A percentile compares a stretch with the other conserved stretches of the same genome.
Conservation (phyloP, 1,284 basidiomycete genomes). For the Chondrostereum purpureum region DNA sequence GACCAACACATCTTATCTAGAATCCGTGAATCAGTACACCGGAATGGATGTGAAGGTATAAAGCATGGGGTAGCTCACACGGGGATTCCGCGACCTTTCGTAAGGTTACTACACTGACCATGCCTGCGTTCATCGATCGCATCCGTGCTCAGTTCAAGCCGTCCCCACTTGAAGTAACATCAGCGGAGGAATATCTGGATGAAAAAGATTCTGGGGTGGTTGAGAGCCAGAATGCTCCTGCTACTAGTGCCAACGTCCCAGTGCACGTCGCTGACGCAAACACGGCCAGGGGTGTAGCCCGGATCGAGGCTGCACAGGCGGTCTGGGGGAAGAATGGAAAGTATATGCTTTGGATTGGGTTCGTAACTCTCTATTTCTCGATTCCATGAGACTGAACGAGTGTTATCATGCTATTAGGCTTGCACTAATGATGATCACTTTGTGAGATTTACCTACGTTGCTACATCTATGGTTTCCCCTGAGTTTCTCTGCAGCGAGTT, state of each 20-base stretch:
- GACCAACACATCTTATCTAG: too few species aligned
- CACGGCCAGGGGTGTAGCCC: constrained; percentile 1
- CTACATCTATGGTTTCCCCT: too few species aligned
- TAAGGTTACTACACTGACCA: too few species aligned
- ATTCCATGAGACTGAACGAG: too few species aligned
- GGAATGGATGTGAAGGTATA: too few species aligned
- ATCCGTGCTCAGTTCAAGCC: neutral
- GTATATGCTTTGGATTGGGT: constrained; percentile 5
- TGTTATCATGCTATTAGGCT: too few species aligned
- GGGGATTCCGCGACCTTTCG: too few species aligned
- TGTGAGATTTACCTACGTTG: neutral
- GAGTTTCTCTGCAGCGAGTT: constrained; percentile 5
- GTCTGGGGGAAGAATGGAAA: constrained; percentile 8
- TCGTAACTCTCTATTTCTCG: neutral
- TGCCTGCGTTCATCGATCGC: neutral
- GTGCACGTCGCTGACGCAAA: neutral
- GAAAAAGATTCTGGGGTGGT: neutral
- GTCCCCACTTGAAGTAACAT: neutral
- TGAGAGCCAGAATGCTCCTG: neutral
- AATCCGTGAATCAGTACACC: too few species aligned
- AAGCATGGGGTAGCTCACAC: too few species aligned
- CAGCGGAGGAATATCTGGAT: neutral
- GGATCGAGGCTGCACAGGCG: constrained; percentile 6
- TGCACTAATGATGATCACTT: constrained; percentile 5
- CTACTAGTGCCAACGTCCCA: neutral